These are phyloP conservation scores for Puccinia triticina DNA, from an alignment of 1,284 basidiomycete species.

Conservation along the genomic window DNA sequence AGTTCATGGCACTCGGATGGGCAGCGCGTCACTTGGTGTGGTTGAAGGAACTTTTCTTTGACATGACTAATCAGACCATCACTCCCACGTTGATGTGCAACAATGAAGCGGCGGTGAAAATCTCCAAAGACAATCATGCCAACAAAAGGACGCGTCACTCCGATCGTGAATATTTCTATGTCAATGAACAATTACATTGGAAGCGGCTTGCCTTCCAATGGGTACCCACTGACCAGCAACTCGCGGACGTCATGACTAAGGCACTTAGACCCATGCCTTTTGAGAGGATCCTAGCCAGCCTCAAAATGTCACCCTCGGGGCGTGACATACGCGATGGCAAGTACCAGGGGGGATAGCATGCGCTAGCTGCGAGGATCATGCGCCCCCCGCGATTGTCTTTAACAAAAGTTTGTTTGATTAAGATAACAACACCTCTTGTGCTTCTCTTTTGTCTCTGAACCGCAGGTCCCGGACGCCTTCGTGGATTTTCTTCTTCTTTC, in stretches of 20 bases:
- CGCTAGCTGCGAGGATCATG: background rate
- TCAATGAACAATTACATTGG: conserved; percentile 7
- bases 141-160: conserved; percentile 34
- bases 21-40: background rate
- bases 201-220: background rate
- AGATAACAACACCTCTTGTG: no score
- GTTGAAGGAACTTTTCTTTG: conserved; percentile 8
- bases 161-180: conserved; percentile 20
- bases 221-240: background rate
- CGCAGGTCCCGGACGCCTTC: no score
- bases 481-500: no score
- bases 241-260: conserved; percentile 30
- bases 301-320: background rate
- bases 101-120: conserved; percentile 17
- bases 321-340: background rate
- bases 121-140: conserved; percentile 21
- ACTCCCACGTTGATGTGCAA: background rate
- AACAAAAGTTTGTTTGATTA: no score
- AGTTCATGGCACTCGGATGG: conserved; percentile 23
- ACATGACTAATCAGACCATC: background rate
- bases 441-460: no score
- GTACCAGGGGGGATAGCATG: background rate
- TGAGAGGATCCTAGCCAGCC: conserved; percentile 24
- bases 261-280: background rate
- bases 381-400: background rate